A percentile compares a stretch with the other conserved stretches of the same genome.
Evolutionary conservation across 176 grass and related monocot genomes (phyloP).

Genomic region (Saccharum spontaneum): DNA sequence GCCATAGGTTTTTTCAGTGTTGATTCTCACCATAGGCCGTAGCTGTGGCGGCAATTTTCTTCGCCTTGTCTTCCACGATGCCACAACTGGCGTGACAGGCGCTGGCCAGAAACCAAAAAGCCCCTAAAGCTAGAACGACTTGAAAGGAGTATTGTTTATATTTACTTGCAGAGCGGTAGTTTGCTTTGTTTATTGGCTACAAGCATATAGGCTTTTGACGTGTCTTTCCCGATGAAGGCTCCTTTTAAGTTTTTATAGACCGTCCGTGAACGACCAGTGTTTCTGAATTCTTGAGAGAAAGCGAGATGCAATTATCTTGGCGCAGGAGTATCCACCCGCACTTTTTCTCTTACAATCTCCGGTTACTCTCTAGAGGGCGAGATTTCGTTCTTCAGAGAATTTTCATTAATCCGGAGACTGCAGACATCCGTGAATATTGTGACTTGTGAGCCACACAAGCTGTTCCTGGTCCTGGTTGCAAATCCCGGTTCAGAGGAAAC

Average conservation of each 20-base stretch:
- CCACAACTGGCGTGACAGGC: no score
- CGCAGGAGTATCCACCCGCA: constrained; percentile 10
- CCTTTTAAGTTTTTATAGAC: no score
- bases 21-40: no score
- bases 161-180: not conserved
- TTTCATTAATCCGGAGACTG: not conserved
- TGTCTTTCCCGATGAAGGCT: not conserved
- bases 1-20: no score
- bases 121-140: no score
- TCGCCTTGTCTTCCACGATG: no score
- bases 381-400: not conserved
- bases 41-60: no score
- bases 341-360: not conserved
- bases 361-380: not conserved
- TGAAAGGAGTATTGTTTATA: no score
- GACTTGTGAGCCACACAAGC: constrained; percentile 18
- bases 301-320: constrained; percentile 3
- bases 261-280: not conserved
- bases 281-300: not conserved
- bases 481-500: not conserved
- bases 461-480: not conserved
- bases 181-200: not conserved
- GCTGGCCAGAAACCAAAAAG: no score
- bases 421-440: not conserved
- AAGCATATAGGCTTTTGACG: not conserved